Base-by-base conservation (phyloP, 331 rosid species). In the Acacia concinna region DNA sequence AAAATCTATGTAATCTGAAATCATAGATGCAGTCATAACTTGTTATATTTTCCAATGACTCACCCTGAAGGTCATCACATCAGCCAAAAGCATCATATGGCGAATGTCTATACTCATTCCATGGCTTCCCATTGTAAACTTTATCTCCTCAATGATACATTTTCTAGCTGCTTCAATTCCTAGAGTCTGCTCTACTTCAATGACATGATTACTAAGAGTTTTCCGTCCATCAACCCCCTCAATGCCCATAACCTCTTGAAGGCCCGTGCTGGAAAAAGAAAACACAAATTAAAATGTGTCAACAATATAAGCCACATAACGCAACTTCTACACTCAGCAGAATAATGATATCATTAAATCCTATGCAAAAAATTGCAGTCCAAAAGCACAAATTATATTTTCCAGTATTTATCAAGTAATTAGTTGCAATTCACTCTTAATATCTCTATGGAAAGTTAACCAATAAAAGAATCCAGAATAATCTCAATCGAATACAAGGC, bases 151-250 rank as follows among this genome's bases (percentile, higher is more conserved):
- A 72, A 91, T 93, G 79, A 92, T 95, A 41, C 94, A 79, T 57
- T 78, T 83, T 83, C 98, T 95, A 44, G 98, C 96, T 74, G 97
- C 98, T 89, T 95, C 98, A 79, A 95, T 92, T 80, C 98, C 98
- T 44, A 95, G 91, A 32, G 85, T 82, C 59, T 84, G 84, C 70
- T 84, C 82, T 79, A 92, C 91, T 91, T 95, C 98, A 77, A 81
- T 79, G 78, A 95, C 67, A 87, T 95, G 96, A 86, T 95, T 95
- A 82, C 91, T 92, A 30, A 81, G 79, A 56, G 97, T 92, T 57
- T 80, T 85, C 54, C 84, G 41, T 49, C 98, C 98, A 77, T 91
- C 89, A 51, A 95, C 88, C 62, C 98, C 98, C 85, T 88, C 92
- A 30, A 85, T 78, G 81, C 97, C 97, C 94, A 95, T 92, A 54